Percentiles rank a stretch among this genome's conserved stretches.
Conservation (phyloP, 192 early-diverging fungal species). For the Diversispora eburnea region DNA sequence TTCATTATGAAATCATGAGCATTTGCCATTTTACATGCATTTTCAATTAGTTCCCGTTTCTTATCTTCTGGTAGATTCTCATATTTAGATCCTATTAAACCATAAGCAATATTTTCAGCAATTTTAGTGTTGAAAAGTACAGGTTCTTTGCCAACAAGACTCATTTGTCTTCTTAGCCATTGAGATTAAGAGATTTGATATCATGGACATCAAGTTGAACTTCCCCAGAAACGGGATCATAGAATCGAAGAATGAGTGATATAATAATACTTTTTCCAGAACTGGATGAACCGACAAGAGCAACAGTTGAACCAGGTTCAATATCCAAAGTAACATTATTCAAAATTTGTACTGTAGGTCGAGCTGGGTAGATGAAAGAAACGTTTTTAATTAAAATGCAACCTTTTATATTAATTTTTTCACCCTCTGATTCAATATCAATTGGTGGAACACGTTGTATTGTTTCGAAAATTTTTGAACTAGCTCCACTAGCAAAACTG, state of each 20-base stretch:
- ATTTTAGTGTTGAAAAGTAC: constrained; percentile 58
- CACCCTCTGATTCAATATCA: constrained; percentile 49
- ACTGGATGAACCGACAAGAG: constrained; percentile 78
- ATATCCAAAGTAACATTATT: constrained; percentile 48
- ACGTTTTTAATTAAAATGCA: constrained; percentile 40
- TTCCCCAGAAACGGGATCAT: constrained; percentile 45
- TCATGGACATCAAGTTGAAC: not conserved
- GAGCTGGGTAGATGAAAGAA: constrained; percentile 63
- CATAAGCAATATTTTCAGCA: constrained; percentile 31
- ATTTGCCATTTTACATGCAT: constrained; percentile 66
- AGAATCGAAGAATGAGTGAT: constrained; percentile 40
- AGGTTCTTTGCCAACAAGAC: constrained; percentile 71
- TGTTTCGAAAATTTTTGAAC: constrained; percentile 73
- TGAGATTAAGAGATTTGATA: constrained; percentile 38
- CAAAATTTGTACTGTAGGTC: constrained; percentile 53
- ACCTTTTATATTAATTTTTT: constrained; percentile 41
- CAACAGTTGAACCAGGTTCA: constrained; percentile 67
- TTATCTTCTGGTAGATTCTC: constrained; percentile 6
- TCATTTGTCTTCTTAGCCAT: constrained; percentile 62
- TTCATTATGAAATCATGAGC: constrained; percentile 71
- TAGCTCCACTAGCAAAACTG: constrained; percentile 79
- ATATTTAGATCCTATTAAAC: constrained; percentile 18
- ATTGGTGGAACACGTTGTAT: constrained; percentile 82
- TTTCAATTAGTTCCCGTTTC: constrained; percentile 39
- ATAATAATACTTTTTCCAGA: constrained; percentile 68